phyloP scores from a whole-genome alignment of 2,329 filamentous ascomycete species.

The Sclerotinia borealis region DNA sequence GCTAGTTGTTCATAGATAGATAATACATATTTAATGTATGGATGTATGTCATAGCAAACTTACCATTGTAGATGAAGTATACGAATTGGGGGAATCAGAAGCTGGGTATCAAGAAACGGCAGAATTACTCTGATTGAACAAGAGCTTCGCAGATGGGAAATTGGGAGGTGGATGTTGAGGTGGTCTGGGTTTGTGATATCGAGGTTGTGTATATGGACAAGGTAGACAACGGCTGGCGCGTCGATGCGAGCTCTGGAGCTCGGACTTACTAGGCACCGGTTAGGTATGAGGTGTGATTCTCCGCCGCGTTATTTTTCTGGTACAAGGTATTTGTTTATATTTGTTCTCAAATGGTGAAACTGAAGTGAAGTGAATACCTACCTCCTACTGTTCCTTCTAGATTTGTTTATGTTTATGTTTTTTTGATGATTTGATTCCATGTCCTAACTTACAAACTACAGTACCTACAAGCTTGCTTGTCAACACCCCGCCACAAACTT shows the following conservation, averaged over 20 bases:
- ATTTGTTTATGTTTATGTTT: too few relatives aligned
- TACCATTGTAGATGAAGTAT: slow-evolving; percentile 27
- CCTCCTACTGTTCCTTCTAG: neutral
- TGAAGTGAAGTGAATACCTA: neutral
- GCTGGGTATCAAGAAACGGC: neutral
- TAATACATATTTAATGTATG: neutral
- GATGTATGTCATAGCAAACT: slow-evolving; percentile 5
- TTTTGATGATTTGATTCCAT: too few relatives aligned
- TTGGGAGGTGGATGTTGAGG: slow-evolving; percentile 13
- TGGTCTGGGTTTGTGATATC: slow-evolving; percentile 11
- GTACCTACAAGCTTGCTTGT: neutral
- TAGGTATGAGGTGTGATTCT: slow-evolving; percentile 1
- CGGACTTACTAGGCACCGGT: slow-evolving; percentile 29
- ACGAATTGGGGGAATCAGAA: neutral
- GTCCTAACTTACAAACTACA: too few relatives aligned
- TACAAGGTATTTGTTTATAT: too few relatives aligned
- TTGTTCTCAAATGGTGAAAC: too few relatives aligned
- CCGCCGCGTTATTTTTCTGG: neutral
- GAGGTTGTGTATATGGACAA: slow-evolving; percentile 19
- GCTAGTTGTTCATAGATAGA: slow-evolving; percentile 20
- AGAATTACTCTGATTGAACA: neutral
- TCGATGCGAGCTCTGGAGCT: slow-evolving; percentile 27
- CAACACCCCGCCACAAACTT: slow-evolving; percentile 27
- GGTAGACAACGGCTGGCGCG: slow-evolving; percentile 33
- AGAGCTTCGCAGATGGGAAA: neutral